Evolutionary conservation across 148 eudicot species (phyloP).

Genomic region (Pharnaceum exiguum): DNA sequence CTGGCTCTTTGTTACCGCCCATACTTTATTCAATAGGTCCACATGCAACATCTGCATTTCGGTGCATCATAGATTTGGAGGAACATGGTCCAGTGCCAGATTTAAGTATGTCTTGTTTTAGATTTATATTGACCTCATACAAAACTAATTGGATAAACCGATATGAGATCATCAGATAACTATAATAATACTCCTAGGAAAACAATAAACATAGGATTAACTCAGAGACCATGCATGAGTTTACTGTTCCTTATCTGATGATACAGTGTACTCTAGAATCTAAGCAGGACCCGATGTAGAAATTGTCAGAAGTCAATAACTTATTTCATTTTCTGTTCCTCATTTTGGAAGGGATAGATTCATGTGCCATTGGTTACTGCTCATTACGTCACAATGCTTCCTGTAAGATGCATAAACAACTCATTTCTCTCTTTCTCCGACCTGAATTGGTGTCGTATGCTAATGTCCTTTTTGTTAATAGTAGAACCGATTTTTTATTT

Average conservation of each 20-base stretch:
- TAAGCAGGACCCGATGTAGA: conserved; percentile 7
- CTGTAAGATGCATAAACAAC: too few species aligned
- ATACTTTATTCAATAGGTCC: conserved; percentile 8
- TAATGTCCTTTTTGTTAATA: too few species aligned
- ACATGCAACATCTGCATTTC: conserved; percentile 9
- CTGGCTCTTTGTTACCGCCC: neutral
- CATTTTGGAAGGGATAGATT: too few species aligned
- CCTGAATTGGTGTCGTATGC: too few species aligned
- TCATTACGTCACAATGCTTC: too few species aligned
- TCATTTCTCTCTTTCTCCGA: too few species aligned
- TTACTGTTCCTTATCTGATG: neutral
- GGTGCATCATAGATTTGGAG: conserved; percentile 10
- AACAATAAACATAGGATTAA: neutral
- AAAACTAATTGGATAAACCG: neutral
- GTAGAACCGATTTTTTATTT: too few species aligned
- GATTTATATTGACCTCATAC: neutral
- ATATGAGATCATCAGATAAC: conserved; percentile 2
- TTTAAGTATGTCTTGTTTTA: too few species aligned
- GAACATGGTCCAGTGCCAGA: conserved; percentile 16
- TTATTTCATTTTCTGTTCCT: too few species aligned
- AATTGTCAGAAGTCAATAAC: too few species aligned
- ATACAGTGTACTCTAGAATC: conserved; percentile 16
- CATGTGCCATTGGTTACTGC: too few species aligned
- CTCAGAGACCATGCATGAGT: neutral
- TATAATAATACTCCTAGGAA: neutral